phyloP scores from a whole-genome alignment of 306 rosid species.

The Begonia masoniana region DNA sequence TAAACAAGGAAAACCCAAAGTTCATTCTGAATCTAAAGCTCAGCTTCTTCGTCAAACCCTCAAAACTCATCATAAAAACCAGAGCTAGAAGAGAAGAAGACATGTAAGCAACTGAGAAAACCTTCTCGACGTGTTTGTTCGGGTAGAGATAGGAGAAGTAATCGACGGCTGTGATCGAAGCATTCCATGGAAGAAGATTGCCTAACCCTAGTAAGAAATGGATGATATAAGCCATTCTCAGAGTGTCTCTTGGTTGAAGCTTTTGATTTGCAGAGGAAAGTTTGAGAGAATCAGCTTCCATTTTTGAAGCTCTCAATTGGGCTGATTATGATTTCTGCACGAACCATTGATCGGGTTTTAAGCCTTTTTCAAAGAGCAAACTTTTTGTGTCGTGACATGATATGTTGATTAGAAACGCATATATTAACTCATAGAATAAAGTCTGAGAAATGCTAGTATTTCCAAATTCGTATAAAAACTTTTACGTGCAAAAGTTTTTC shows the following conservation, averaged over 20 bases:
- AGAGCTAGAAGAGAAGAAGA: slow-evolving; percentile 50
- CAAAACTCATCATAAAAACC: slow-evolving; percentile 50
- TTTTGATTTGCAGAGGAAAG: no score
- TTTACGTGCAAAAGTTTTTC: no score
- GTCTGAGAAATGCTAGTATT: no score
- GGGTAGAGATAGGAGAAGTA: slow-evolving; percentile 78
- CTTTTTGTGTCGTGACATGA: slow-evolving; percentile 11
- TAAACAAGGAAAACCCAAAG: slow-evolving; percentile 39
- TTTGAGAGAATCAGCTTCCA: slow-evolving; percentile 24
- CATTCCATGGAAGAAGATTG: slow-evolving; percentile 95
- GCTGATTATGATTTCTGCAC: no score
- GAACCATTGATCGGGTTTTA: slow-evolving; percentile 8
- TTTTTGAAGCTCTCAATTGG: slow-evolving; percentile 9
- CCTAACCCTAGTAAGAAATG: slow-evolving; percentile 90
- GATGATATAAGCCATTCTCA: slow-evolving; percentile 58
- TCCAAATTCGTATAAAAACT: no score
- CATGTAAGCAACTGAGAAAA: slow-evolving; percentile 79
- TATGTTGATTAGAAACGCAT: slow-evolving; percentile 34
- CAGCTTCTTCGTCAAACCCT: slow-evolving; percentile 43
- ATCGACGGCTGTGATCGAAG: slow-evolving; percentile 83
- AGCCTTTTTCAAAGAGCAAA: slow-evolving; percentile 6
- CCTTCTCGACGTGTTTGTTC: slow-evolving; percentile 53
- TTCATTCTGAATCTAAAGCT: slow-evolving; percentile 47
- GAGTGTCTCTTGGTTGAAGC: slow-evolving; percentile 32
- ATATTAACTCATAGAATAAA: neutral